Evolutionary conservation across 192 early-diverging fungal genomes (phyloP), one percentile per base, ranked within the genome.

Genomic region (Obelidium mucronatum): DNA sequence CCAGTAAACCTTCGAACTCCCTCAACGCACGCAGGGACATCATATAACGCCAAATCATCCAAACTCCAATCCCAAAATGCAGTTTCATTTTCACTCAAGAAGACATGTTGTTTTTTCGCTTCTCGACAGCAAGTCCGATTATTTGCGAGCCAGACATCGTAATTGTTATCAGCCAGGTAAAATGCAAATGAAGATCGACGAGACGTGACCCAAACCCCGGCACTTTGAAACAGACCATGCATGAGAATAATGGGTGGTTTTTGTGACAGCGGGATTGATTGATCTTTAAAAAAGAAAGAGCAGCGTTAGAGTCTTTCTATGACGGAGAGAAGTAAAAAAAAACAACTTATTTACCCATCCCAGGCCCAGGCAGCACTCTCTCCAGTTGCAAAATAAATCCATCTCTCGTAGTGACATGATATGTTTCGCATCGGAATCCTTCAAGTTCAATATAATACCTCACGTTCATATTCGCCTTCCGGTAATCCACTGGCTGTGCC

Each of bases 61-160:
- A 82, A 31, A 31, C 52, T 53, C 77, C 78, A 82, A 55, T 82
- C 58, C 81, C 81, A 82, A 39, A 82, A 78, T 6, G 59, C 51
- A 39, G 65, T 35, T 6, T 68, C 73, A 42, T 48, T 64, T 2
- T 48, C 30, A 22, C 34, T n/a, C 13, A 74, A 64, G n/a, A 24
- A 40, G 0, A 51, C 68, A 66, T 82, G 81, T 15, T 53, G 76
- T 40, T 81, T 79, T 13, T 60, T 36, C 11, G 22, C 36, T 58
- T 72, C 70, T 59, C 24, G 44, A 55, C 54, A 72, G 39, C 54
- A 35, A 17, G 70, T 59, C 1, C 70, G 52, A 24, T 72, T 72
- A 51, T 82, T 82, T n/a, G 74, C 78, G 2, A 82, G 35, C 81
- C 81, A 82, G 1, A 82, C 81, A 39, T 82, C 81, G 53, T 77